phyloP scores from a whole-genome alignment of 2,329 filamentous ascomycete genomes.

The Aspergillus alliaceus region DNA sequence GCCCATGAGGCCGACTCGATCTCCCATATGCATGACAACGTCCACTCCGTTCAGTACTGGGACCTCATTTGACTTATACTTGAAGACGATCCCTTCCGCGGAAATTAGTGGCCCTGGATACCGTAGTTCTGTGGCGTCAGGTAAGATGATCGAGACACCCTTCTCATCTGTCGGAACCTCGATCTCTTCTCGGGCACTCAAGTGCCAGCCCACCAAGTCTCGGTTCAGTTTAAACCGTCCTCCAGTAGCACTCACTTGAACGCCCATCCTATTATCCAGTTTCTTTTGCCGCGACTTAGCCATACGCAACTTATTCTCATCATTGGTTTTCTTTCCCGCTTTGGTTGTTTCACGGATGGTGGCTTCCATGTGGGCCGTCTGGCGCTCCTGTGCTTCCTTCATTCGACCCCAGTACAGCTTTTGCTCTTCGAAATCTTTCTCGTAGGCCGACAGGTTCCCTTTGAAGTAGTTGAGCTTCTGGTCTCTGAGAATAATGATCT shows the following conservation, averaged over 20 bases:
- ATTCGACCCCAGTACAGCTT: conserved; percentile 69
- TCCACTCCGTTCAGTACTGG: conserved; percentile 62
- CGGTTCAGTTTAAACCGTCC: conserved; percentile 78
- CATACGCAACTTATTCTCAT: conserved; percentile 83
- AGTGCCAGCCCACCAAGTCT: conserved; percentile 65
- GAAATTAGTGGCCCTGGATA: conserved; percentile 74
- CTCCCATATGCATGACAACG: conserved; percentile 70
- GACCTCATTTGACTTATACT: conserved; percentile 53
- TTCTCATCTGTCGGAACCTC: conserved; percentile 66
- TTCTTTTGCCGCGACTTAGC: conserved; percentile 83
- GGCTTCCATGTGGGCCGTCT: conserved; percentile 77
- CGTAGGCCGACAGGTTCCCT: conserved; percentile 72
- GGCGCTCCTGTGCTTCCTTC: conserved; percentile 79
- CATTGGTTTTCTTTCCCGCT: conserved; percentile 72
- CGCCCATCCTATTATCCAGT: conserved; percentile 75
- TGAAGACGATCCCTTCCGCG: conserved; percentile 67
- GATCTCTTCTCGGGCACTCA: conserved; percentile 63
- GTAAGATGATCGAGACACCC: conserved; percentile 58
- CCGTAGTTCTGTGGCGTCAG: conserved; percentile 66
- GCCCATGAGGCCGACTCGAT: conserved; percentile 73
- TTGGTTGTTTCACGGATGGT: conserved; percentile 74
- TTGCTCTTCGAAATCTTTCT: conserved; percentile 64
- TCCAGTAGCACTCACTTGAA: conserved; percentile 71
- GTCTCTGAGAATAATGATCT: conserved; percentile 74
- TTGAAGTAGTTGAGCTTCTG: conserved; percentile 71